phyloP scores from a whole-genome alignment of 1,284 basidiomycete species.

The Tylopilus sp. region DNA sequence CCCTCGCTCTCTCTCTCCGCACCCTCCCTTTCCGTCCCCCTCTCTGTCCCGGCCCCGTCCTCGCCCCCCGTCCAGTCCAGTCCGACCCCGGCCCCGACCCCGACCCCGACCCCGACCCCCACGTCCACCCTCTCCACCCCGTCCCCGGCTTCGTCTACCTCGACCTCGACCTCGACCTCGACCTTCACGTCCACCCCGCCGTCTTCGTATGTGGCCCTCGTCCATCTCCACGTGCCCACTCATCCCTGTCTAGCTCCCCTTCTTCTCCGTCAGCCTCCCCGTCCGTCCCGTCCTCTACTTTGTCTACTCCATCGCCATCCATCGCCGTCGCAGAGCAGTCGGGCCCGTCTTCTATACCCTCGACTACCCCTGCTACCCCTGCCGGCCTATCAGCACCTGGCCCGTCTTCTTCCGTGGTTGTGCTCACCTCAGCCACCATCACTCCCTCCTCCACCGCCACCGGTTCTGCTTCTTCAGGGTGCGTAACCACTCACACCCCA shows the following conservation, averaged over 20 bases:
- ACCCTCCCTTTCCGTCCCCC: background rate
- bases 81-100: background rate
- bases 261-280: background rate
- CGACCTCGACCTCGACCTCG: background rate
- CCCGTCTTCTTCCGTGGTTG: background rate
- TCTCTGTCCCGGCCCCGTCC: background rate
- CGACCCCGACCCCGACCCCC: background rate
- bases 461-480: constrained; percentile 23
- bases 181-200: background rate
- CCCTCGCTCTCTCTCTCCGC: background rate
- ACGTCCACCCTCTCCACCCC: background rate
- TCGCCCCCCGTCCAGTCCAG: too few relatives aligned
- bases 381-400: background rate
- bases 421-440: background rate
- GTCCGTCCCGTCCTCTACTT: background rate
- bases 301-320: background rate
- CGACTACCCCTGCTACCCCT: background rate
- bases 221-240: background rate
- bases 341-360: constrained; percentile 7
- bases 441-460: constrained; percentile 20
- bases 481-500: background rate
- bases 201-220: constrained; percentile 7
- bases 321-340: background rate
- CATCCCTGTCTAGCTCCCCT: constrained; percentile 1
- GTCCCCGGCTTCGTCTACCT: background rate